phyloP scores from a whole-genome alignment of 352 stramenopile species.

The Aphanomyces cochlioides region DNA sequence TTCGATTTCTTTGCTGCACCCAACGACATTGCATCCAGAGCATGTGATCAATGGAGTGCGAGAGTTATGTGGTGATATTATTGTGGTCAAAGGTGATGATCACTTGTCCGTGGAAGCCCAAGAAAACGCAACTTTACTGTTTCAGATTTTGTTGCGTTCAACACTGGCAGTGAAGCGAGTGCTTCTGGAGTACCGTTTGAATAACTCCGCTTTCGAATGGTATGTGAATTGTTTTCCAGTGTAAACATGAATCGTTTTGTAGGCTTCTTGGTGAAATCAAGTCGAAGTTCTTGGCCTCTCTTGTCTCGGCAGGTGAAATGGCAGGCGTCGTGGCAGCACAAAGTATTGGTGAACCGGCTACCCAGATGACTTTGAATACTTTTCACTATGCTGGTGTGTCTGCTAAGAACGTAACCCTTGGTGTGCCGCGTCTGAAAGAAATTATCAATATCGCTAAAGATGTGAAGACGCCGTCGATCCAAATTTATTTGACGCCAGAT shows the following conservation, averaged over 20 bases:
- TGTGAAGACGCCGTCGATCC: slow-evolving; percentile 95
- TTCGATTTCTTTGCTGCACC: slow-evolving; percentile 90
- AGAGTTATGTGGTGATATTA: slow-evolving; percentile 91
- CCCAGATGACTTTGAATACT: slow-evolving; percentile 99
- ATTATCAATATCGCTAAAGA: slow-evolving; percentile 99
- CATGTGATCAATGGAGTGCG: slow-evolving; percentile 89
- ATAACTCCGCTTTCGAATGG: slow-evolving; percentile 87
- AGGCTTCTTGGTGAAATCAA: slow-evolving; percentile 93
- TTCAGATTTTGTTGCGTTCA: slow-evolving; percentile 96
- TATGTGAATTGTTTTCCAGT: slow-evolving; percentile 20
- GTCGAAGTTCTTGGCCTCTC: slow-evolving; percentile 93
- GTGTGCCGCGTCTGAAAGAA: slow-evolving; percentile 98
- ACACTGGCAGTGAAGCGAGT: slow-evolving; percentile 96
- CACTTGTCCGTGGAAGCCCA: slow-evolving; percentile 94
- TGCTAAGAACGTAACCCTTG: slow-evolving; percentile 99
- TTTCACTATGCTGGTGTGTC: slow-evolving; percentile 99
- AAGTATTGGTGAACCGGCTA: slow-evolving; percentile 98
- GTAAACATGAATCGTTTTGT: slow-evolving; percentile 86
- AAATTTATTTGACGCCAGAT: slow-evolving; percentile 92
- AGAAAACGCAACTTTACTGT: slow-evolving; percentile 97
- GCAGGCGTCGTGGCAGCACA: slow-evolving; percentile 98
- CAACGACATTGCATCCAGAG: slow-evolving; percentile 89
- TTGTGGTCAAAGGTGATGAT: slow-evolving; percentile 95
- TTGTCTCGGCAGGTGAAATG: slow-evolving; percentile 97
- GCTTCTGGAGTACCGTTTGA: slow-evolving; percentile 94